Conservation (phyloP, 1,139 yeast species). For the Komagataea norvegica region DNA sequence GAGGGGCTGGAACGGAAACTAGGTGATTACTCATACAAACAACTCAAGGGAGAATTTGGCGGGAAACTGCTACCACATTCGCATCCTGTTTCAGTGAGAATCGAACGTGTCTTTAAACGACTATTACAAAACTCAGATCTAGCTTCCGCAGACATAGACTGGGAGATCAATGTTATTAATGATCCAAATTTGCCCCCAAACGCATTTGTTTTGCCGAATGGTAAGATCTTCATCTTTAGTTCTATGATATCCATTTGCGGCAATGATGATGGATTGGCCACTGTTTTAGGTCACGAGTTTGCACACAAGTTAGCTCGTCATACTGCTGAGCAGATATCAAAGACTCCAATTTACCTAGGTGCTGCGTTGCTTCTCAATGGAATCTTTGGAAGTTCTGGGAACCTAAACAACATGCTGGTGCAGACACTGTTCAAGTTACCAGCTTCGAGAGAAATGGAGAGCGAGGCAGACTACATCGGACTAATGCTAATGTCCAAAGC, state of each 20-base stretch:
- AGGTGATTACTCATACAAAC: conserved; percentile 67
- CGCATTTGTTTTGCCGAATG: conserved; percentile 94
- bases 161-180: conserved; percentile 81
- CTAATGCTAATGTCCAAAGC: conserved; percentile 86
- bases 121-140: conserved; percentile 56
- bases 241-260: conserved; percentile 74
- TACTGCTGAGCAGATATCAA: conserved; percentile 72
- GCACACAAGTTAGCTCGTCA: conserved; percentile 94
- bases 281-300: conserved; percentile 87
- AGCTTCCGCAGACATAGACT: conserved; percentile 41
- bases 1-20: conserved; percentile 57
- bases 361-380: conserved; percentile 47
- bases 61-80: conserved; percentile 44
- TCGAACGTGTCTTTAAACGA: conserved; percentile 55
- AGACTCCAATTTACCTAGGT: conserved; percentile 53
- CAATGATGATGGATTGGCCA: conserved; percentile 88
- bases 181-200: conserved; percentile 76
- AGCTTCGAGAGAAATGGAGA: conserved; percentile 87
- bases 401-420: conserved; percentile 51
- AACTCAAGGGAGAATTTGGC: conserved; percentile 48
- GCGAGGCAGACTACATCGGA: conserved; percentile 95
- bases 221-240: conserved; percentile 86
- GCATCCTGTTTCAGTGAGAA: conserved; percentile 54
- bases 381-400: conserved; percentile 43
- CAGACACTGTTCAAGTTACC: conserved; percentile 68